Evolutionary conservation across 106 monocot genomes (phyloP), one percentile per base, ranked within the genome.

Genomic region (Allium cepa): DNA sequence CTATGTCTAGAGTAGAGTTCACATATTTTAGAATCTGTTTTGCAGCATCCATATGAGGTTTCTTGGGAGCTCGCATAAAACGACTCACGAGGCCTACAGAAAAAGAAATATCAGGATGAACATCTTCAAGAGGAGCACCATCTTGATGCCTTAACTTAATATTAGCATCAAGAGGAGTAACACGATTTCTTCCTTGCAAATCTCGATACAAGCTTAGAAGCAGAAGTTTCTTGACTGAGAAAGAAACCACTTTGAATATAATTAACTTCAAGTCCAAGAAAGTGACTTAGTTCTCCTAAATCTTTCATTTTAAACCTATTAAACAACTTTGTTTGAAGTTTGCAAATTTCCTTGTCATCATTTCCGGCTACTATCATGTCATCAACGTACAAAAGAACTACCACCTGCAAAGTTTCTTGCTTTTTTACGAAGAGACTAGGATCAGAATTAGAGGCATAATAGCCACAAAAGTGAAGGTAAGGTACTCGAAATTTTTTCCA

Each of bases 381-480:
- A 50, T 51, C 14, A 1, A 50, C 71, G 50, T 69, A 36, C 1
- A 69, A 28, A 12, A 57, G 15, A n/a, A 57, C 5, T 1, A 69
- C 16, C 0, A 12, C 18, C 22, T 47, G 59, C 3, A 49, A 3
- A 13, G 0, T 8, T 15, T 26, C 71, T 53, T 53, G 53, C 5
- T 0, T 60, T 26, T 71, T 71, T 3, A 62, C 11, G 46, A 62
- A 62, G 13, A 62, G 46, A 45, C 45, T 62, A 9, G 8, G 36
- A 62, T 46, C 36, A 5, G 62, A 48, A 71, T 47, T 27, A 1
- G 45, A 62, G 46, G 62, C 62, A 17, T 60, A 1, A 58, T 57
- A 70, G n/a, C 69, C 50, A 60, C 60, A 71, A 71, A 71, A 71
- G 2, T 60, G 71, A 3, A 71, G 49, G 12, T 50, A 71, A n/a